A percentile compares a stretch with the other conserved stretches of the same genome.
Evolutionary conservation across 257 asterid species (phyloP).

Genomic region (Solanum microdontum): DNA sequence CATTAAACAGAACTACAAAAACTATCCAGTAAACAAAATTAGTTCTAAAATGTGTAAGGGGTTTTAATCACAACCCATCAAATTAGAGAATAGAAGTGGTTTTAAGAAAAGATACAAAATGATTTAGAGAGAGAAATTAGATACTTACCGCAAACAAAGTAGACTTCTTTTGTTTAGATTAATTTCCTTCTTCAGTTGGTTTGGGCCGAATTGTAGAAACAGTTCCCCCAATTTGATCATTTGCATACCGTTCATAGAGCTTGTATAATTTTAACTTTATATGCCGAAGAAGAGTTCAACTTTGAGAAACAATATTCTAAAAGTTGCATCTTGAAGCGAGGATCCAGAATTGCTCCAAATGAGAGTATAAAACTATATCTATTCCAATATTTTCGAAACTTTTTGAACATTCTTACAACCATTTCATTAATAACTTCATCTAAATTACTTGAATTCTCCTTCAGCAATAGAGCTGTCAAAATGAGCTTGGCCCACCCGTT

Average conservation of each 20-base stretch:
- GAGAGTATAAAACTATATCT: background rate
- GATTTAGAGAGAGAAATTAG: background rate
- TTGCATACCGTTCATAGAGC: background rate
- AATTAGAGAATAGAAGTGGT: too few relatives aligned
- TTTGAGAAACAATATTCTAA: too few relatives aligned
- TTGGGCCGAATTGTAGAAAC: background rate
- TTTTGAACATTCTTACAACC: background rate
- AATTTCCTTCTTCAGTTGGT: background rate
- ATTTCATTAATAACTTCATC: background rate
- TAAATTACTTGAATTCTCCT: too few relatives aligned
- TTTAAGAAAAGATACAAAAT: too few relatives aligned
- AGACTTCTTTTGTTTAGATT: background rate
- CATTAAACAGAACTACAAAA: too few relatives aligned
- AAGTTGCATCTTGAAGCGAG: background rate
- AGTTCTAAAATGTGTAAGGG: background rate
- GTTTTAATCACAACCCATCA: background rate
- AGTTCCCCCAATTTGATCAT: background rate
- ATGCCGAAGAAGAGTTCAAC: background rate
- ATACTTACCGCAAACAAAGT: background rate
- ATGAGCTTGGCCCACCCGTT: background rate
- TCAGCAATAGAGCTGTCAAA: background rate
- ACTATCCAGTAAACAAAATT: too few relatives aligned
- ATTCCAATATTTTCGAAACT: background rate
- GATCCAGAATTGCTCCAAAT: background rate
- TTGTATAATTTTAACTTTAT: background rate